Evolutionary conservation across 805 yeast genomes (phyloP).

Genomic region (Candida orba): DNA sequence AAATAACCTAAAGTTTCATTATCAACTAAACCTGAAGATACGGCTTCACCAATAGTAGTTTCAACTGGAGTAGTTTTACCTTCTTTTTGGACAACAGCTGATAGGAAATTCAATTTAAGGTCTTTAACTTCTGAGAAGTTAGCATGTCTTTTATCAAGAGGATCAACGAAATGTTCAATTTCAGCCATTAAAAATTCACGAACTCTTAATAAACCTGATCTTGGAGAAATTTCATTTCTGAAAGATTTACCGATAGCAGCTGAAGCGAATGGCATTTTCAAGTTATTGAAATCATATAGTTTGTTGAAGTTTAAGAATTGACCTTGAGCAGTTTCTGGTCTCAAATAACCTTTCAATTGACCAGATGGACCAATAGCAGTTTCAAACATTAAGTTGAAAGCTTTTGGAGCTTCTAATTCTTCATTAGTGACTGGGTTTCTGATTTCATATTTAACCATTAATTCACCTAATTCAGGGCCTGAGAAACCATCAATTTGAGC

Average conservation of each 20-base stretch:
- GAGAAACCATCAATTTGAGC: conserved; percentile 95
- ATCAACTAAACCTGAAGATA: conserved; percentile 78
- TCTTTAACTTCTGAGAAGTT: conserved; percentile 73
- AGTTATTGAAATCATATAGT: conserved; percentile 88
- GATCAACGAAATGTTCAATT: conserved; percentile 97
- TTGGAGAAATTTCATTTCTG: conserved; percentile 97
- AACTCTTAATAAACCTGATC: conserved; percentile 95
- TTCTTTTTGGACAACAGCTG: conserved; percentile 79
- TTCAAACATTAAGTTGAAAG: conserved; percentile 97
- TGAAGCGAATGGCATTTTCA: conserved; percentile 98
- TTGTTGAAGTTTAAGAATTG: conserved; percentile 94
- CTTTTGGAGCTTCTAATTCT: conserved; percentile 80
- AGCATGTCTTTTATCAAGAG: conserved; percentile 75
- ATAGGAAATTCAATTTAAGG: conserved; percentile 67
- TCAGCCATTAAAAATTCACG: conserved; percentile 99
- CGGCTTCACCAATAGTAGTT: conserved; percentile 86
- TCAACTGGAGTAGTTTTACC: conserved; percentile 68
- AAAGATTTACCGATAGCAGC: conserved; percentile 98
- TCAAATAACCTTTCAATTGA: conserved; percentile 84
- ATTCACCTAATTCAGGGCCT: conserved; percentile 85
- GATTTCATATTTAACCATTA: conserved; percentile 76
- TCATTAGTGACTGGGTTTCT: conserved; percentile 90
- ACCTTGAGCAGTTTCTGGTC: conserved; percentile 99
- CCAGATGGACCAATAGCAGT: conserved; percentile 99
- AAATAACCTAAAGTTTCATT: conserved; percentile 97